phyloP scores from a whole-genome alignment of 148 eudicot species.

The Selenicereus undatus region DNA sequence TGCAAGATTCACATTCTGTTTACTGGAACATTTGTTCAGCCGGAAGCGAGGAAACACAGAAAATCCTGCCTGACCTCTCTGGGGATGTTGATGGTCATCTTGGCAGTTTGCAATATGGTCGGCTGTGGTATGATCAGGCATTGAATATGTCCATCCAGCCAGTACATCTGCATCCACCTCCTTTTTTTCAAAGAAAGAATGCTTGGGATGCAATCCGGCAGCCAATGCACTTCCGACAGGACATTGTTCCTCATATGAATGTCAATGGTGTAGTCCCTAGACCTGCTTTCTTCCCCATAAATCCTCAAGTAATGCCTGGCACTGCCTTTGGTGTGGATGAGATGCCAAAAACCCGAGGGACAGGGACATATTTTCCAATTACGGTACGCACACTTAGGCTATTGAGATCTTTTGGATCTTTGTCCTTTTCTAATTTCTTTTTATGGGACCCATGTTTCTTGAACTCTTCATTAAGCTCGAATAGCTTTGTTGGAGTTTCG shows the following conservation, averaged over 20 bases:
- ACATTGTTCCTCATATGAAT: slow-evolving; percentile 44
- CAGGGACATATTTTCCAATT: slow-evolving; percentile 78
- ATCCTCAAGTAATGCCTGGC: slow-evolving; percentile 37
- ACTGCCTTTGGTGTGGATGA: slow-evolving; percentile 44
- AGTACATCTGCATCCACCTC: slow-evolving; percentile 33
- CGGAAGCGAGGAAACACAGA: slow-evolving; percentile 24
- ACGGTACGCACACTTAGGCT: slow-evolving; percentile 41
- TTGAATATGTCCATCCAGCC: slow-evolving; percentile 32
- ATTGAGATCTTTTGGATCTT: not conserved
- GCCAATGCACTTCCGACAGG: slow-evolving; percentile 36
- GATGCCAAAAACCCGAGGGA: slow-evolving; percentile 58
- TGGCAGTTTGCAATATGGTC: slow-evolving; percentile 46
- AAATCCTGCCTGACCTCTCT: slow-evolving; percentile 47
- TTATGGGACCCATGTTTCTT: not conserved
- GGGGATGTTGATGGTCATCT: slow-evolving; percentile 63
- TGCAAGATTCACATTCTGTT: slow-evolving; percentile 19
- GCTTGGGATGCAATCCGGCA: slow-evolving; percentile 42
- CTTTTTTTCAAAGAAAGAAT: slow-evolving; percentile 39
- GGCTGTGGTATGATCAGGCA: slow-evolving; percentile 44
- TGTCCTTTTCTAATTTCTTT: not conserved
- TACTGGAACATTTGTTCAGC: not conserved
- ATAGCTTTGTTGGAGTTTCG: not conserved
- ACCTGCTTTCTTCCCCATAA: slow-evolving; percentile 40
- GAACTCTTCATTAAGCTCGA: not conserved
- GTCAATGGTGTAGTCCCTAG: slow-evolving; percentile 47